A percentile compares a stretch with the other conserved stretches of the same genome.
phyloP scores from a whole-genome alignment of 108 stramenopile species.

The Pseudonitzschia pungens region DNA sequence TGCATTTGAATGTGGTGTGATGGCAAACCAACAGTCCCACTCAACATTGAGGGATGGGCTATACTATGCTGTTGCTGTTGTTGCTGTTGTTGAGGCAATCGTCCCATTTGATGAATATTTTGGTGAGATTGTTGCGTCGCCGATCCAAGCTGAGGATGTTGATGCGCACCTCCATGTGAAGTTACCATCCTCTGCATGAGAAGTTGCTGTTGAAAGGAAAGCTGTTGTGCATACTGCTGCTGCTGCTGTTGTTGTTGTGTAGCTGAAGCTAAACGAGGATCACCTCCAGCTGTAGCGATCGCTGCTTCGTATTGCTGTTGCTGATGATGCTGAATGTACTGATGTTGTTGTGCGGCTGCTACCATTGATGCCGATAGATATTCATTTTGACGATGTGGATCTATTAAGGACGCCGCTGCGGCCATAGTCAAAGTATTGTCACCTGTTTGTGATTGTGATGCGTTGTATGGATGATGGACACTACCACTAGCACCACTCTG shows the following conservation, averaged over 20 bases:
- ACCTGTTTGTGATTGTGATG: conserved; percentile 15
- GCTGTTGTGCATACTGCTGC: conserved; percentile 34
- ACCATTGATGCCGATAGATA: conserved; percentile 18
- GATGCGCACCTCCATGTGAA: conserved; percentile 22
- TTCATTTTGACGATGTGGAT: conserved; percentile 21
- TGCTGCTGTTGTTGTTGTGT: conserved; percentile 24
- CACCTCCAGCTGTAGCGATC: conserved; percentile 7
- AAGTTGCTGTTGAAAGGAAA: conserved; percentile 38
- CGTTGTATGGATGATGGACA: conserved; percentile 2
- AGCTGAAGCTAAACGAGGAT: conserved; percentile 12
- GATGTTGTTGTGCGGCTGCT: conserved; percentile 23
- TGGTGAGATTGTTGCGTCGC: conserved; percentile 21
- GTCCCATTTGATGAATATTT: conserved; percentile 22
- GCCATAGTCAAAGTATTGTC: conserved; percentile 17
- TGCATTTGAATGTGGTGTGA: conserved; percentile 16
- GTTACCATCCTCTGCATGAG: conserved; percentile 31
- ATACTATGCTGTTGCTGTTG: conserved; percentile 19
- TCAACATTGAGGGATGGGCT: conserved; percentile 12
- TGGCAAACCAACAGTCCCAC: conserved; percentile 3
- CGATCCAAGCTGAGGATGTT: conserved; percentile 19
- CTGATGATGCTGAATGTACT: conserved; percentile 23
- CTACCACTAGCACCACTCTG: background rate
- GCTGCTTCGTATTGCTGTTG: conserved; percentile 17
- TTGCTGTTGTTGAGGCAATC: conserved; percentile 23
- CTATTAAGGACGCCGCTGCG: conserved; percentile 3